Evolutionary conservation across 495 filamentous ascomycete genomes (phyloP).

Genomic region (Lasiosphaeria hispida): DNA sequence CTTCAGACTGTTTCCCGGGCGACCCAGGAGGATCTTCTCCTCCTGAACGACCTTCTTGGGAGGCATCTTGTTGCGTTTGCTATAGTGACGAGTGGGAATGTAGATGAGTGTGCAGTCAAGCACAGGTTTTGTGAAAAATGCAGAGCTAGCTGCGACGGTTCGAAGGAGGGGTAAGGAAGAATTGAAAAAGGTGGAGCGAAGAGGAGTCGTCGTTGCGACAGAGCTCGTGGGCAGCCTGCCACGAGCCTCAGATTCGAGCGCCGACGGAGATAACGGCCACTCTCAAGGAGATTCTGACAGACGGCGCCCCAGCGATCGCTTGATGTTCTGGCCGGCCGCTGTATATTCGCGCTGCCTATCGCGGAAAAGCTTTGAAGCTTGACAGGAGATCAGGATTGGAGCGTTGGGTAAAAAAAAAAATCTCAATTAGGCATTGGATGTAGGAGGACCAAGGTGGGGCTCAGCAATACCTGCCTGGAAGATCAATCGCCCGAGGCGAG

Average conservation of each 20-base stretch:
- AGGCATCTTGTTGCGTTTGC: slow-evolving; percentile 62
- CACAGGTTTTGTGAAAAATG: slow-evolving; percentile 39
- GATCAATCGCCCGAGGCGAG: slow-evolving; percentile 17
- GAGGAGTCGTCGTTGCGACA: slow-evolving; percentile 48
- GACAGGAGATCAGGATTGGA: background rate
- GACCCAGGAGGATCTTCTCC: slow-evolving; percentile 83
- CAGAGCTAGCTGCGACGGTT: slow-evolving; percentile 64
- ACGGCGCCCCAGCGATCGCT: slow-evolving; percentile 19
- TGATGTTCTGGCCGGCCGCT: slow-evolving; percentile 24
- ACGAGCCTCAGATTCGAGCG: slow-evolving; percentile 17
- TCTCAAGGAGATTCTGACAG: slow-evolving; percentile 3
- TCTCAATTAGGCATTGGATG: background rate
- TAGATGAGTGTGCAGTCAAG: slow-evolving; percentile 45
- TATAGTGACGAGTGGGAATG: slow-evolving; percentile 49
- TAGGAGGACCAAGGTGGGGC: background rate
- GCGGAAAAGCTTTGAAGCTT: slow-evolving; percentile 13
- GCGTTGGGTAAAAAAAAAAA: background rate
- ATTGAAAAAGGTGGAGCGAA: slow-evolving; percentile 51
- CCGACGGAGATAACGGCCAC: background rate
- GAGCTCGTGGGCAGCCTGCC: slow-evolving; percentile 24
- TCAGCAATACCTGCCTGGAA: slow-evolving; percentile 6
- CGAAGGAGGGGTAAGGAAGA: slow-evolving; percentile 51
- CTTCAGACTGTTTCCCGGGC: slow-evolving; percentile 98
- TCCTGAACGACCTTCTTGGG: slow-evolving; percentile 71
- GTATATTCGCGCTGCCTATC: slow-evolving; percentile 6